Conservation (phyloP, 768 basidiomycete genomes). For the Trichaptum fuscoviolaceum region DNA sequence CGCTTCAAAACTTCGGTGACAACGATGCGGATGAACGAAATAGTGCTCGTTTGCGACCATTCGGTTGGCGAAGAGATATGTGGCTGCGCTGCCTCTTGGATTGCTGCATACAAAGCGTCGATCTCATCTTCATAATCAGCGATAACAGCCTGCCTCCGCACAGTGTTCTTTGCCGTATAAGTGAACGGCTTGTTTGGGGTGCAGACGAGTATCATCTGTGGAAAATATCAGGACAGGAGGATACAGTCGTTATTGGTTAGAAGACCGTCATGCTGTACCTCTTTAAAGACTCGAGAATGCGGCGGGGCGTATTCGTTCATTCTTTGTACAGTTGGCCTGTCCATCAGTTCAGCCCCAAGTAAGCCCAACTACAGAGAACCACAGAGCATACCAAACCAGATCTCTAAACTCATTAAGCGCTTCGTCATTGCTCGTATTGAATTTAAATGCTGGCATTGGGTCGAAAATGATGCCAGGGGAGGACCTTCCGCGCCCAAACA, state of each 20-base stretch:
- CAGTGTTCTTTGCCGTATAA: slow-evolving; percentile 37
- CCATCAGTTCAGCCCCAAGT: background rate
- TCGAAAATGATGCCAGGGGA: slow-evolving; percentile 34
- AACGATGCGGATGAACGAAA: slow-evolving; percentile 17
- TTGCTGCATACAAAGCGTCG: slow-evolving; percentile 5
- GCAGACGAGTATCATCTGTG: slow-evolving; percentile 38
- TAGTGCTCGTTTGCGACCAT: slow-evolving; percentile 20
- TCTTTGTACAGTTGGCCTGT: slow-evolving; percentile 36
- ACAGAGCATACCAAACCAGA: slow-evolving; percentile 17
- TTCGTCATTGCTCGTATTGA: slow-evolving; percentile 20
- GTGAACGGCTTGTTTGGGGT: slow-evolving; percentile 36
- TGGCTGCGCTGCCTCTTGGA: background rate
- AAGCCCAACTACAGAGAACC: background rate
- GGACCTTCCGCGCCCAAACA: slow-evolving; percentile 34
- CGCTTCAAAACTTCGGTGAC: slow-evolving; percentile 28
- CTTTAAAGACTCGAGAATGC: slow-evolving; percentile 43
- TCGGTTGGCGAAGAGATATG: background rate
- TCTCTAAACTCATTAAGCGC: slow-evolving; percentile 17
- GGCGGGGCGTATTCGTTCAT: slow-evolving; percentile 37
- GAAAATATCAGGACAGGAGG: too few species aligned
- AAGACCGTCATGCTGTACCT: slow-evolving; percentile 26
- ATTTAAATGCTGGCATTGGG: slow-evolving; percentile 17
- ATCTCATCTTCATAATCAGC: slow-evolving; percentile 20
- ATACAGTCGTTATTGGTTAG: background rate
- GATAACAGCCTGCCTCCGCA: slow-evolving; percentile 32